Conservation (phyloP, 2,329 filamentous ascomycete species). For the Cladophialophora psammophila region DNA sequence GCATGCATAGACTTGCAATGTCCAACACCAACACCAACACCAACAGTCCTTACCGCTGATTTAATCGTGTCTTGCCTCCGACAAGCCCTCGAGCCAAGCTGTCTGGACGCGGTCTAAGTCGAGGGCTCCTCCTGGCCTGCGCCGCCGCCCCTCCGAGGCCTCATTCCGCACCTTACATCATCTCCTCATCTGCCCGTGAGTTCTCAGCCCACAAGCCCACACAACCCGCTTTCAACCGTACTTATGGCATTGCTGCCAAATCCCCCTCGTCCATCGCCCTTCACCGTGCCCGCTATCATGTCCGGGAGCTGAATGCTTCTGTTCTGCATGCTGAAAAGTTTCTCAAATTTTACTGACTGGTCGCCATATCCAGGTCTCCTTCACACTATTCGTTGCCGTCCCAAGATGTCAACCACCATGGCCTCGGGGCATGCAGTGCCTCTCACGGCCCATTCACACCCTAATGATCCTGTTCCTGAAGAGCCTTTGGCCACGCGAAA, state of each 20-base stretch:
- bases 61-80: background rate
- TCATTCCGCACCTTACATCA: conserved; percentile 39
- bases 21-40: background rate
- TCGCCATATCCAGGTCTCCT: conserved; percentile 7
- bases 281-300: background rate
- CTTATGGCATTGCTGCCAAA: conserved; percentile 35
- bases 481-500: conserved; percentile 52
- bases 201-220: conserved; percentile 11
- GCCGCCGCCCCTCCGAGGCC: conserved; percentile 8
- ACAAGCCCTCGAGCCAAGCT: conserved; percentile 18
- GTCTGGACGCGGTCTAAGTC: conserved; percentile 17
- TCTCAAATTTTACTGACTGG: conserved; percentile 4
- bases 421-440: conserved; percentile 33
- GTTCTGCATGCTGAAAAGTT: background rate
- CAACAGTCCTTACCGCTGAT: conserved; percentile 1
- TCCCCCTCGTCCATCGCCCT: conserved; percentile 4
- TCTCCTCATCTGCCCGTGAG: conserved; percentile 24
- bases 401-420: conserved; percentile 25
- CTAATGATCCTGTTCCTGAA: conserved; percentile 57
- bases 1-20: background rate
- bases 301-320: background rate
- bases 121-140: conserved; percentile 19
- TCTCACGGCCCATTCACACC: conserved; percentile 52
- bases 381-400: background rate
- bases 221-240: conserved; percentile 8